phyloP scores from a whole-genome alignment of 306 rosid species.

The Dryas alaskensis region DNA sequence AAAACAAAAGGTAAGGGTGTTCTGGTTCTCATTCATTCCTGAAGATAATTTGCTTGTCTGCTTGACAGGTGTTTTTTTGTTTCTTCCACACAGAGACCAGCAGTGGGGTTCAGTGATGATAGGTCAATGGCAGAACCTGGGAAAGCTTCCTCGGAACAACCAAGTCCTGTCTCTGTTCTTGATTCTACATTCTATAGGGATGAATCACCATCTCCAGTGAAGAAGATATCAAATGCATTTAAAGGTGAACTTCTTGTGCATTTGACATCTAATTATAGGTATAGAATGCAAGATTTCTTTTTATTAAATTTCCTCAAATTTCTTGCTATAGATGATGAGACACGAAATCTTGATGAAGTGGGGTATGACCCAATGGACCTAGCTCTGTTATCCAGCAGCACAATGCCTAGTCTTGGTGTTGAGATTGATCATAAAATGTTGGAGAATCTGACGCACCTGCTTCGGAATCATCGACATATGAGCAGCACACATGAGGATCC shows the following conservation, averaged over 20 bases:
- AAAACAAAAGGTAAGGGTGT: slow-evolving; percentile 46
- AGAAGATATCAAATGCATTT: slow-evolving; percentile 59
- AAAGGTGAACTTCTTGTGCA: slow-evolving; percentile 39
- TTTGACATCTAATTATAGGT: slow-evolving; percentile 17
- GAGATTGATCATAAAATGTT: slow-evolving; percentile 36
- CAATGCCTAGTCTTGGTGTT: slow-evolving; percentile 33
- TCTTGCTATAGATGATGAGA: slow-evolving; percentile 49
- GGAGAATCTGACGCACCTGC: slow-evolving; percentile 40
- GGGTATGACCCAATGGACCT: slow-evolving; percentile 38
- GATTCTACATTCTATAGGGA: slow-evolving; percentile 80
- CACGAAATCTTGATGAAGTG: slow-evolving; percentile 34
- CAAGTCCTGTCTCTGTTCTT: slow-evolving; percentile 92
- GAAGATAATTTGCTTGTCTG: slow-evolving; percentile 11
- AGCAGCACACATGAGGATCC: slow-evolving; percentile 38
- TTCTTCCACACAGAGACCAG: slow-evolving; percentile 45
- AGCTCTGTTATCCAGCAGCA: slow-evolving; percentile 31
- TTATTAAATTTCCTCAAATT: slow-evolving; percentile 28
- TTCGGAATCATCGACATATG: slow-evolving; percentile 39
- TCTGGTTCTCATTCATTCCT: slow-evolving; percentile 11
- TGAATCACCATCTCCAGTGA: slow-evolving; percentile 90
- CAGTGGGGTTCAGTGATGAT: slow-evolving; percentile 34
- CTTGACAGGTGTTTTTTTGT: slow-evolving; percentile 20
- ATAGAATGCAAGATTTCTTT: neutral
- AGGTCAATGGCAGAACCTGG: slow-evolving; percentile 36
- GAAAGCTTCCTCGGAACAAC: slow-evolving; percentile 57